Percentiles rank a stretch among this genome's conserved stretches.
phyloP scores from a whole-genome alignment of 176 grass and related monocot species.

The Cenchrus fungigraminus region DNA sequence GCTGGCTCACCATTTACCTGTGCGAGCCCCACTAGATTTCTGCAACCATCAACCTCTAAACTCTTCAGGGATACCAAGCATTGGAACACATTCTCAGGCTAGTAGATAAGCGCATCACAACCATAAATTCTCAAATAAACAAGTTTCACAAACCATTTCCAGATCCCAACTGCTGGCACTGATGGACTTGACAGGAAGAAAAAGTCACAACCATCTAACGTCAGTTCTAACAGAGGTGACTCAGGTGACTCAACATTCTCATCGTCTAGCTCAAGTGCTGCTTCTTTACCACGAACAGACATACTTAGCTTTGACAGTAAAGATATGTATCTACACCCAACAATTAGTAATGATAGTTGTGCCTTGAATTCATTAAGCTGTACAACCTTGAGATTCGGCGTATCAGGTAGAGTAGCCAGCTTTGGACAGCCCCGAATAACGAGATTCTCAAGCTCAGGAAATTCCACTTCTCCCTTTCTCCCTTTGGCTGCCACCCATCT shows the following conservation, averaged over 20 bases:
- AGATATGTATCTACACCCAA: background rate
- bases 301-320: background rate
- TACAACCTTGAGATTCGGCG: background rate
- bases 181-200: background rate
- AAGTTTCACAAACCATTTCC: conserved; percentile 12
- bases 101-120: conserved; percentile 17
- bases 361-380: background rate
- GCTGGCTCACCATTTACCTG: background rate
- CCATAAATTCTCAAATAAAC: background rate
- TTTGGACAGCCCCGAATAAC: conserved; percentile 21
- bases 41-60: background rate
- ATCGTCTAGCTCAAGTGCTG: background rate
- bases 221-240: background rate
- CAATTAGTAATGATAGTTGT: background rate
- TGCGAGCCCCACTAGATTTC: background rate
- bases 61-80: conserved; percentile 8
- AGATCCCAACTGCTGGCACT: background rate
- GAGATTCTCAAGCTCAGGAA: conserved; percentile 29
- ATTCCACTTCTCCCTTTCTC: background rate
- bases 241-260: background rate
- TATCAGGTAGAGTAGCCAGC: conserved; percentile 14
- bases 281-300: background rate
- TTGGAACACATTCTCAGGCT: conserved; percentile 20
- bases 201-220: background rate
- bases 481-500: background rate